Evolutionary conservation across 2,329 filamentous ascomycete genomes (phyloP), one percentile per base, ranked within the genome.

Genomic region (Boeremia lycopersici): DNA sequence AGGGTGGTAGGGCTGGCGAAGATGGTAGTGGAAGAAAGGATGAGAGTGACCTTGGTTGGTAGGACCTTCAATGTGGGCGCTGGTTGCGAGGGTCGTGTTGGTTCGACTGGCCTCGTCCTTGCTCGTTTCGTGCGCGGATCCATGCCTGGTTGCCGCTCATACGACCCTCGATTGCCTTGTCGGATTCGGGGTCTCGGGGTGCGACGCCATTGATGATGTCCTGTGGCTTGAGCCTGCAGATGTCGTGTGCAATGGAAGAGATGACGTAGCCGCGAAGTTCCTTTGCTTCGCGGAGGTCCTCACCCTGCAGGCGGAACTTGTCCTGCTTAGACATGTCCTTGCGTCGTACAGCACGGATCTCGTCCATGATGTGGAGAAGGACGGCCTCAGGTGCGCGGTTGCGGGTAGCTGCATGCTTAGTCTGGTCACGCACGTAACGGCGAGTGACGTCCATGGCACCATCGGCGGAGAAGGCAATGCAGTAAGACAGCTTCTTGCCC

Each of bases 401-500:
- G 61, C 95, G 88, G 59, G 90, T 86, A n/a, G 84, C 80, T 30
- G 90, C 88, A 65, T 90, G 83, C 63, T 88, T 86, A 57, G 80
- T 81, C 17, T 82, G 79, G 75, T 91, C 90, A 64, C 89, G 89
- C 38, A 87, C 84, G 66, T 88, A 88, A 62, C 85, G 82, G 39
- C 85, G 80, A n/a, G 86, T 88, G 59, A 88, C 86, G 69, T 88
- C 86, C 66, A 83, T 85, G 56, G 84, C 85, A 50, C 86, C 95
- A 58, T 99, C 95, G 53, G 91, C 92, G 11, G 92, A 96, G 73
- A 99, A 99, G 46, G 93, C 95, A 57, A 99, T 88, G 79, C 93
- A 97, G 78, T 99, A 99, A 0, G 91, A 93, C 81, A 98, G 90
- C 79, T 95, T 96, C 81, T 95, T 95, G 64, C 89, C 87, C 95